These are phyloP conservation scores for Phytopythium chamaehyphon DNA, from an alignment of 352 stramenopile genomes.

Conservation along the genomic window DNA sequence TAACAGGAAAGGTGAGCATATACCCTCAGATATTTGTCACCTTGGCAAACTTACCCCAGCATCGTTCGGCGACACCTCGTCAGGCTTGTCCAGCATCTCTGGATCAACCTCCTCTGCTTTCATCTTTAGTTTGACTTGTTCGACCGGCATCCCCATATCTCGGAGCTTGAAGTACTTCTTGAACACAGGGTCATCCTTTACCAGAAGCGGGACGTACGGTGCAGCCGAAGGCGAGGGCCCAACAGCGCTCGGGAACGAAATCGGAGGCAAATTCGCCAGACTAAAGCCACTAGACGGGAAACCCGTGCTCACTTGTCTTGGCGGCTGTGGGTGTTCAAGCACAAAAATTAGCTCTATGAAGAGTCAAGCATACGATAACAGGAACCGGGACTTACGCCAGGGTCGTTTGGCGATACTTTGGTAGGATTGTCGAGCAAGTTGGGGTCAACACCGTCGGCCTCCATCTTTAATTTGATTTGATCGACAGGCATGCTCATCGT, in stretches of 20 bases:
- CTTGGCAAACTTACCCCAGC: conserved; percentile 39
- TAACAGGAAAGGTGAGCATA: neutral
- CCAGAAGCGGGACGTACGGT: conserved; percentile 63
- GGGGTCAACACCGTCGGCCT: conserved; percentile 69
- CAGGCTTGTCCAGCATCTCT: conserved; percentile 56
- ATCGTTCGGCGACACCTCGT: conserved; percentile 79
- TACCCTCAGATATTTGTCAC: neutral
- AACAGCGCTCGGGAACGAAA: conserved; percentile 5
- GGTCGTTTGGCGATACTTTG: conserved; percentile 72
- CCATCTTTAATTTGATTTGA: conserved; percentile 87
- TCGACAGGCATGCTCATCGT: conserved; percentile 75
- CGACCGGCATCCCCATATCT: conserved; percentile 77
- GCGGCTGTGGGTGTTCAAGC: neutral
- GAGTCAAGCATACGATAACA: neutral
- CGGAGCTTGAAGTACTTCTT: conserved; percentile 84
- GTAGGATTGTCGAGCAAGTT: conserved; percentile 58
- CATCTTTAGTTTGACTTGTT: conserved; percentile 86
- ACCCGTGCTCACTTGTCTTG: neutral
- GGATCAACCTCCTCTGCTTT: conserved; percentile 58
- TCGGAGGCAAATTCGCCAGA: conserved; percentile 1
- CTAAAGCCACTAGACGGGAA: conserved; percentile 1
- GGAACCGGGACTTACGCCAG: conserved; percentile 44
- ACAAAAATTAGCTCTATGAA: neutral
- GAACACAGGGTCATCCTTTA: conserved; percentile 70
- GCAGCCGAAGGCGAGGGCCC: conserved; percentile 2